A percentile compares a stretch with the other conserved stretches of the same genome.
phyloP scores from a whole-genome alignment of 2,329 filamentous ascomycete species.

The Passalora sequoiae region DNA sequence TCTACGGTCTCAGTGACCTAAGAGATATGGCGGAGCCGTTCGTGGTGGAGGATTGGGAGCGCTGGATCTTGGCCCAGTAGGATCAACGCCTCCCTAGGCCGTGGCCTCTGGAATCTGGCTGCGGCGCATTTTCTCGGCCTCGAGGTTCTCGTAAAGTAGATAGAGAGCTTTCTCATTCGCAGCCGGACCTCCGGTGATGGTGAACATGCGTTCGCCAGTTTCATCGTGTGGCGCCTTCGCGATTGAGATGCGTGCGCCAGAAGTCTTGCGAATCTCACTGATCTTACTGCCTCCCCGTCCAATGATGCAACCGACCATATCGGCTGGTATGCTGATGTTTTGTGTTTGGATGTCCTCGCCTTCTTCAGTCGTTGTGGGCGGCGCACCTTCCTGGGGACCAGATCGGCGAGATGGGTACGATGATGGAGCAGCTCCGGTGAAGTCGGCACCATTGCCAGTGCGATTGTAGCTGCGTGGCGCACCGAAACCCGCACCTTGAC shows the following conservation, averaged over 20 bases:
- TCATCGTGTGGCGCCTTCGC: slow-evolving; percentile 96
- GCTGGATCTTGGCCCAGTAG: slow-evolving; percentile 14
- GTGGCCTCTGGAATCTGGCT: slow-evolving; percentile 61
- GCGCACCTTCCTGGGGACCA: slow-evolving; percentile 67
- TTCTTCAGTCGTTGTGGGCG: slow-evolving; percentile 64
- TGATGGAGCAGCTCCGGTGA: slow-evolving; percentile 65
- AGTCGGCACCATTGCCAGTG: slow-evolving; percentile 95
- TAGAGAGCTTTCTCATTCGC: slow-evolving; percentile 95
- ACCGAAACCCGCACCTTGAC: slow-evolving; percentile 42
- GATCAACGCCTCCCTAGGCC: slow-evolving; percentile 23
- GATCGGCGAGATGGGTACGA: slow-evolving; percentile 71
- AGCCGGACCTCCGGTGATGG: slow-evolving; percentile 90
- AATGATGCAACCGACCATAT: slow-evolving; percentile 99
- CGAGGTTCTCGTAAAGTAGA: slow-evolving; percentile 95
- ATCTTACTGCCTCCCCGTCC: slow-evolving; percentile 94
- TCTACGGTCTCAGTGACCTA: slow-evolving; percentile 11
- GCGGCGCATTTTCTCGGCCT: slow-evolving; percentile 97
- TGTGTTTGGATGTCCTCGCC: slow-evolving; percentile 97
- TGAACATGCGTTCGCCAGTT: slow-evolving; percentile 98
- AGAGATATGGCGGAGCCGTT: slow-evolving; percentile 10
- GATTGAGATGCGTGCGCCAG: slow-evolving; percentile 93
- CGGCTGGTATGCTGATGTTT: slow-evolving; percentile 98
- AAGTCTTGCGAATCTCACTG: slow-evolving; percentile 95
- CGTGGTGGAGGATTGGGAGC: slow-evolving; percentile 9
- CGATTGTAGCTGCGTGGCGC: slow-evolving; percentile 68